Conservation (phyloP, 495 filamentous ascomycete species). For the Lophiostoma macrostomum region DNA sequence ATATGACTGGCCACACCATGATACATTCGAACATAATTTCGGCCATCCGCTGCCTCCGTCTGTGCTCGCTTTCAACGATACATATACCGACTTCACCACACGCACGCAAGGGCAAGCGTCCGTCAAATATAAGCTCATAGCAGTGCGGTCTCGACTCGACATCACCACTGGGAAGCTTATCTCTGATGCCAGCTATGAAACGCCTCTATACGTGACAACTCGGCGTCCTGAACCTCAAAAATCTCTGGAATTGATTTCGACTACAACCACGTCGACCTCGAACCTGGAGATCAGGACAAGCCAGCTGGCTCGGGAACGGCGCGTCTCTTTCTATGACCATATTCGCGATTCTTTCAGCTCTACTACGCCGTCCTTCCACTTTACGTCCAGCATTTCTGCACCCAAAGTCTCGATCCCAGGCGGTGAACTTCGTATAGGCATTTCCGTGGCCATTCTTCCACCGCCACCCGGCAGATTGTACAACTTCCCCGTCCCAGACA, state of each 20-base stretch:
- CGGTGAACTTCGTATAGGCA: not conserved
- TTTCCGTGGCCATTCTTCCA: slow-evolving; percentile 6
- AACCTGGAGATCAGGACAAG: slow-evolving; percentile 4
- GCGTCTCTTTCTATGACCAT: slow-evolving; percentile 1
- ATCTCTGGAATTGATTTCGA: not conserved
- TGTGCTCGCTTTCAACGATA: not conserved
- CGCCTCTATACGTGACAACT: slow-evolving; percentile 2
- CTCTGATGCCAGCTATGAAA: not conserved
- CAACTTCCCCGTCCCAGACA: slow-evolving; percentile 13
- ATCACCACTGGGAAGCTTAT: not conserved
- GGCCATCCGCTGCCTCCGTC: slow-evolving; percentile 11
- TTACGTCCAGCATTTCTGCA: not conserved
- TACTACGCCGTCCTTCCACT: slow-evolving; percentile 5
- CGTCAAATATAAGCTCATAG: slow-evolving; percentile 14
- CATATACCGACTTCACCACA: not conserved
- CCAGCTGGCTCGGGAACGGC: not conserved
- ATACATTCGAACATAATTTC: not conserved
- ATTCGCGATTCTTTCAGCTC: slow-evolving; percentile 6
- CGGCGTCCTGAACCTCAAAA: not conserved
- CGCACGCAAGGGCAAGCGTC: not conserved
- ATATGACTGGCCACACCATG: slow-evolving; percentile 3
- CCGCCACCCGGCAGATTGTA: slow-evolving; percentile 6
- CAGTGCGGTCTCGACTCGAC: not conserved
- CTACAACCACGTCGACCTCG: not conserved
- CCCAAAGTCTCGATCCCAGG: slow-evolving; percentile 13